Percentiles rank a stretch among this genome's conserved stretches.
Evolutionary conservation across 257 asterid genomes (phyloP).

Genomic region (Nicotiana tabacum): DNA sequence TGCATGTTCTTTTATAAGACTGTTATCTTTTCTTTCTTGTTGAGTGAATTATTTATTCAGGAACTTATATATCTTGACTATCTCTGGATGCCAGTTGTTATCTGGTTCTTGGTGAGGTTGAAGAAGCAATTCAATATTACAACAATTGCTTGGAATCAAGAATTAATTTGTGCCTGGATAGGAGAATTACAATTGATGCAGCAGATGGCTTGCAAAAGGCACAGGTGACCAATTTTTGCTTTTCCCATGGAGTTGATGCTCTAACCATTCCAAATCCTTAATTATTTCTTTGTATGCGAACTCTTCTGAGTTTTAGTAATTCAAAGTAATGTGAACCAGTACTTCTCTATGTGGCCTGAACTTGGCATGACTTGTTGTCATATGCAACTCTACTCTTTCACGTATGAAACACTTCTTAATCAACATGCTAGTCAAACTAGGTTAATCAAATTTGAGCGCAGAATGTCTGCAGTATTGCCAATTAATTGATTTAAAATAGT

Average conservation of each 20-base stretch:
- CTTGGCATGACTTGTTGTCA: neutral
- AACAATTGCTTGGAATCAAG: conserved; percentile 52
- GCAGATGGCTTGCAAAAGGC: conserved; percentile 79
- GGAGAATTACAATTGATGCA: conserved; percentile 82
- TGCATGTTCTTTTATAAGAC: neutral
- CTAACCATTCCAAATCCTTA: neutral
- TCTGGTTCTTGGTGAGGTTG: conserved; percentile 77
- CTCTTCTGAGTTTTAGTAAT: neutral
- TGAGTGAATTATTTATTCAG: neutral
- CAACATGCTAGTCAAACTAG: neutral
- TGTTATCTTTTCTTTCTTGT: neutral
- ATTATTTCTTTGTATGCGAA: neutral
- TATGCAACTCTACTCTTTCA: neutral
- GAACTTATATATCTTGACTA: neutral
- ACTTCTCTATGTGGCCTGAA: neutral
- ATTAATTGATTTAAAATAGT: neutral
- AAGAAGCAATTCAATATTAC: conserved; percentile 58
- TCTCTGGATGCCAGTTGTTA: conserved; percentile 48
- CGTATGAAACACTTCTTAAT: neutral
- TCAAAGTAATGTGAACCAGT: neutral
- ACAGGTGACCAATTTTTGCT: conserved; percentile 43
- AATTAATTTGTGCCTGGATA: conserved; percentile 61
- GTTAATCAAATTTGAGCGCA: neutral
- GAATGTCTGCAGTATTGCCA: neutral
- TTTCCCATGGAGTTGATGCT: neutral